phyloP scores from a whole-genome alignment of 768 basidiomycete genomes.

The Symmetrospora coprosmae region DNA sequence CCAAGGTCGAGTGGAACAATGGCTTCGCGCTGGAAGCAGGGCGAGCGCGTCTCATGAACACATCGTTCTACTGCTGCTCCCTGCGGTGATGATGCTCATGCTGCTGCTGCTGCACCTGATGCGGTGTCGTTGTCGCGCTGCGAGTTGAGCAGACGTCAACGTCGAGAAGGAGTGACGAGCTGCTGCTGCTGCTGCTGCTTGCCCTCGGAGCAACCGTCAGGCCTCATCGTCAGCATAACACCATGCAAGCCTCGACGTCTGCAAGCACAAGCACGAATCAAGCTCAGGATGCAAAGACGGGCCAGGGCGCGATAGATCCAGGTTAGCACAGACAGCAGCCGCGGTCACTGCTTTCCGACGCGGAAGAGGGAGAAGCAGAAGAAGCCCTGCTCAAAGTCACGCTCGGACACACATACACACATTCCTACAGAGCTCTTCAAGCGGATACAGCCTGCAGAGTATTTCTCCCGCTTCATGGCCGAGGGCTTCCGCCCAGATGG shows the following conservation, averaged over 20 bases:
- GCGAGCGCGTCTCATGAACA: background rate
- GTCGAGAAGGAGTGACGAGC: too few species aligned
- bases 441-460: slow-evolving; percentile 72
- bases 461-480: slow-evolving; percentile 69
- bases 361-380: background rate
- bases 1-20: too few species aligned
- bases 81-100: background rate
- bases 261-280: too few species aligned
- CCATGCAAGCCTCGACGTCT: too few species aligned
- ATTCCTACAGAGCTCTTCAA: slow-evolving; percentile 43
- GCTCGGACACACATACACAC: background rate
- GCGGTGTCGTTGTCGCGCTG: too few species aligned
- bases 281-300: too few species aligned
- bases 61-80: background rate
- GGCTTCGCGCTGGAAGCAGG: too few species aligned
- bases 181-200: too few species aligned
- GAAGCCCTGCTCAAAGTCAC: background rate
- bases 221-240: too few species aligned
- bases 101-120: background rate
- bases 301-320: too few species aligned
- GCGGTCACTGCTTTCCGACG: background rate
- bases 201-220: too few species aligned
- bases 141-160: too few species aligned
- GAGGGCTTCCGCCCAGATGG: slow-evolving; percentile 74
- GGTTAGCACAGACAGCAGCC: background rate